phyloP scores from a whole-genome alignment of 345 rosid species.

The Pistacia atlantica region DNA sequence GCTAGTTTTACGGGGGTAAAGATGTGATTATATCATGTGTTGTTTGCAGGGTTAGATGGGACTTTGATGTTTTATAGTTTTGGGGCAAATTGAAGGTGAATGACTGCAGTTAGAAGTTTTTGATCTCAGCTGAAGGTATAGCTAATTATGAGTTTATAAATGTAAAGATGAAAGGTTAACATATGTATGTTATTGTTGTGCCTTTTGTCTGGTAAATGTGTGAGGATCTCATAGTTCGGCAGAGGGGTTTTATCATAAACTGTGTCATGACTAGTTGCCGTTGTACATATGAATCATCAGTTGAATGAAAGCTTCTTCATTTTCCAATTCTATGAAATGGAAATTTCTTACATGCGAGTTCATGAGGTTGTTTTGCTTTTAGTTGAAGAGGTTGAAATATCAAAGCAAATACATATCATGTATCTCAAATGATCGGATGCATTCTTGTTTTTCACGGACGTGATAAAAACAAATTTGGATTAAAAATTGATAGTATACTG shows the following conservation, averaged over 20 bases:
- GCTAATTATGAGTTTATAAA: slow-evolving; percentile 8
- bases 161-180: slow-evolving; percentile 16
- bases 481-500: not conserved
- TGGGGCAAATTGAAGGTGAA: not conserved
- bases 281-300: slow-evolving; percentile 16
- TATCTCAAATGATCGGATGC: not conserved
- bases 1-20: too few species aligned
- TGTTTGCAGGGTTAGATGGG: slow-evolving; percentile 11
- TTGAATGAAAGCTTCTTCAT: slow-evolving; percentile 3
- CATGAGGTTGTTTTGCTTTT: not conserved
- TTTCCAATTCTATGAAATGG: not conserved
- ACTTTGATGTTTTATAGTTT: not conserved
- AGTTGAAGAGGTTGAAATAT: not conserved
- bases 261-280: slow-evolving; percentile 4
- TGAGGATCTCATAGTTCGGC: slow-evolving; percentile 2
- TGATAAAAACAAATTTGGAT: not conserved
- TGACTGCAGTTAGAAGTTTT: slow-evolving; percentile 1
- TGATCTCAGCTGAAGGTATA: slow-evolving; percentile 10
- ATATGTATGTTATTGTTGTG: slow-evolving; percentile 1
- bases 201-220: not conserved
- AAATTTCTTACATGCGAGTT: slow-evolving; percentile 2
- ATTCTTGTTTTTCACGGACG: not conserved
- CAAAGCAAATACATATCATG: not conserved
- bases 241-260: not conserved
- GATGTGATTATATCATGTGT: not conserved